Base-by-base conservation (phyloP, 768 basidiomycete genomes). In the Gloeopeniophorella convolvens region DNA sequence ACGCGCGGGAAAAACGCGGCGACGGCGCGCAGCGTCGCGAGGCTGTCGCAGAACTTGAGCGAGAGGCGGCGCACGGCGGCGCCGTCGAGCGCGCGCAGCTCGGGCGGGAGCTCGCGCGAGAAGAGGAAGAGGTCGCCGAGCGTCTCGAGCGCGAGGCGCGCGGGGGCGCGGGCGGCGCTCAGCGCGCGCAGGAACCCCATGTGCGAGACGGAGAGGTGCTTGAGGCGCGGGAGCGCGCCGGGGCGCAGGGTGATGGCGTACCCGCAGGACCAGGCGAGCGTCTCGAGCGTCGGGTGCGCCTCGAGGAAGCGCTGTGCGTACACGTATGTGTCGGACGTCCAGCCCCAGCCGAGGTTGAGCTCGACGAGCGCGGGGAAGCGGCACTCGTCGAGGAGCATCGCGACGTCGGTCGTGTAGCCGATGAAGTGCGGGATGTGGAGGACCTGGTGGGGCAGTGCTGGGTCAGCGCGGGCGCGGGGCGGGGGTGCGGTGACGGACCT, bases 121-220 rank as follows among this genome's bases (percentile, higher is more conserved):
- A 54, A 54, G n/a, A 54, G 42, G 31, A 54, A 54, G 35, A 54
- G 52, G 10, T 54, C 52, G 12, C 52, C 52, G 31, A 54, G 47
- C 13, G 52, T 54, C 31, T 54, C 46, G 12, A 54, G 30, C 24
- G 28, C 26, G 20, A 54, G 52, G 35, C 36, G 48, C 11, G 32
- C 47, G 1, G 51, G 41, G 8, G 24, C 42, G 15, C 52, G 52
- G 24, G 52, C 52, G 1, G 31, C 36, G 36, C 52, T 48, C 30
- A 54, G 46, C n/a, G 52, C 52, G 20, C 52, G 52, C 11, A 54
- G 46, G 9, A 54, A 54, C 35, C 46, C 35, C n/a, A 54, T 45
- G 31, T 54, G 52, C 8, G 52, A 48, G 35, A 54, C 52, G 30
- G 46, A 54, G 10, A 54, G 52, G 36, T 54, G 52, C 18, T 54